Base-by-base conservation (phyloP, 495 filamentous ascomycete species). In the Neurospora tetrasperma region DNA sequence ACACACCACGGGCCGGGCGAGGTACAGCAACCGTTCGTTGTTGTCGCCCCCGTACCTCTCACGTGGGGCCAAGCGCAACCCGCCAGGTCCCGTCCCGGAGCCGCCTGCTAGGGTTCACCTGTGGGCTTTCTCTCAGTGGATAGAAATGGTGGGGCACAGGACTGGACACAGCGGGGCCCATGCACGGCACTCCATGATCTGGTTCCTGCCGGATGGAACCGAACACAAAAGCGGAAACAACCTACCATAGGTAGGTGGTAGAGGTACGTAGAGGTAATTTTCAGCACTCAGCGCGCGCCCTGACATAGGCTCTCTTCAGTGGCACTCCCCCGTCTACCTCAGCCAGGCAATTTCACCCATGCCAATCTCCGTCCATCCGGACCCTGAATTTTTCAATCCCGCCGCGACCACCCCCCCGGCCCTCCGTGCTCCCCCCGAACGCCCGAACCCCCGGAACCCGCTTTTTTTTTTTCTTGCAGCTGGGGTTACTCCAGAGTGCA, bases 201-300 rank as follows among this genome's bases (percentile, higher is more conserved):
- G 70, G 43, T 46, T 46, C 74, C 73, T 68, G 35, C 74, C 74
- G 73, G 75, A 59, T 76, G 73, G 73, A 71, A 40, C 71, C 75
- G 71, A 69, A 20, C 38, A 62, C 54, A 62, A 62, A n/a, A 40
- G 43, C 71, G 68, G 71, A 46, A 48, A 73, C 27, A 31, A 31
- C 27, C 27, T 31, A 31, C 27, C 27, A 31, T 31, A 31, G 27
- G 27, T 31, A 31, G 27, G 27, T 31, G 27, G 27, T 0, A 23
- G 23, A 23, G 0, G 23, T 31, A 31, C 27, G 27, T 31, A 31
- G 27, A 31, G 27, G 27, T 31, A 31, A 31, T 31, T 73, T 71
- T 75, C 72, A 62, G 27, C 12, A 35, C 54, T 62, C 54, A 35
- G 27, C 35, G 27, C 54, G 54, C 54, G 54, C 54, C 31, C 18